Evolutionary conservation across 305 asterid genomes (phyloP), one percentile per base, ranked within the genome.

Genomic region (Rubia balearica): DNA sequence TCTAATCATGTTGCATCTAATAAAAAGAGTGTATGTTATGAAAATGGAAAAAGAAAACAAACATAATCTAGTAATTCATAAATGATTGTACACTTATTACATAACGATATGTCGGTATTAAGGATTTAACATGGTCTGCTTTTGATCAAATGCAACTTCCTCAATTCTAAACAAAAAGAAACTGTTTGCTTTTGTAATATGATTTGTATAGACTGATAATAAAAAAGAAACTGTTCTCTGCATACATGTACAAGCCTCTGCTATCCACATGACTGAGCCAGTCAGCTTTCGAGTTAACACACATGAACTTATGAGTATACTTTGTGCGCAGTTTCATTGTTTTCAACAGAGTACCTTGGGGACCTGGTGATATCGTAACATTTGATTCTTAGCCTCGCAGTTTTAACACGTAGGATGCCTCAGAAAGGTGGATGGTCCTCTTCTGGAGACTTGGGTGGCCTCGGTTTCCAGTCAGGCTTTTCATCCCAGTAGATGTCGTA

Each of bases 401-500:
- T n/a, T 38, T 10, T 22, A 27, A n/a, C 6, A 41, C 12, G 9
- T 19, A 59, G 42, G 53, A 65, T 17, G 73, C 70, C 71, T 91
- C 84, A 87, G 38, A 85, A 77, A 16, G 95, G 98, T 19, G 95
- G 97, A 74, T 94, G 99, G 81, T 91, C 99, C 62, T 94, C 98
- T 73, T 76, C 78, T 36, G 87, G 89, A 69, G 88, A 84, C 79
- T 84, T 88, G 49, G 99, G 97, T 22, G 97, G 89, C 51, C 71
- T 72, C 0, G 97, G 89, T 78, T 94, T 91, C 97, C 97, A 94
- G 4, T 59, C 78, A 2, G 97, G 95, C 72, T 91, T 94, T 81
- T 93, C 98, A 72, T 93, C 98, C 98, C 98, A 93, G 71, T 86
- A 93, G 73, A 87, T 86, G 77, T 93, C 96, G 71, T 93, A 93